These are phyloP conservation scores for Aureobasidium sp. DNA, from an alignment of 2,329 filamentous ascomycete species.

Conservation along the genomic window DNA sequence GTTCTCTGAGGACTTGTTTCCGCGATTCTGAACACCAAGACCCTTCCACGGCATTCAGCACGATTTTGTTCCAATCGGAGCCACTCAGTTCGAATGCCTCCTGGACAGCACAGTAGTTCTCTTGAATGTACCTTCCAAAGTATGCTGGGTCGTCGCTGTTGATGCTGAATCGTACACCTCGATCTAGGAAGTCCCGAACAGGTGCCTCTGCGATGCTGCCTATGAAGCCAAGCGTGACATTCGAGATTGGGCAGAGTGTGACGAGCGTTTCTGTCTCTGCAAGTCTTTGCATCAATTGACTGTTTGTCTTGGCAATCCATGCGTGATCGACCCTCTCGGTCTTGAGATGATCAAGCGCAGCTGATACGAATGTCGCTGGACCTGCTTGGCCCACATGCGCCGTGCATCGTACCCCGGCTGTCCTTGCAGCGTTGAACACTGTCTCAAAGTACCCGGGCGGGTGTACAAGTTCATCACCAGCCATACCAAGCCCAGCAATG, in stretches of 20 bases:
- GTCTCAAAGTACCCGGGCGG: conserved; percentile 4
- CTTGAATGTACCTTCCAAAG: conserved; percentile 4
- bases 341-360: background rate
- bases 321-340: conserved; percentile 2
- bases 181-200: background rate
- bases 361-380: background rate
- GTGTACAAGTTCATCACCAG: conserved; percentile 8
- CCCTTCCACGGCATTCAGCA: background rate
- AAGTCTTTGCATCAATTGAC: background rate
- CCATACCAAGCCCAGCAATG: conserved; percentile 6
- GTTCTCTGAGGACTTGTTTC: background rate
- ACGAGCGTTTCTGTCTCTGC: conserved; percentile 5
- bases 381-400: conserved; percentile 5
- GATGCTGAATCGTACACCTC: background rate
- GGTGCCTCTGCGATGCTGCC: background rate
- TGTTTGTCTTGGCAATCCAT: conserved; percentile 5
- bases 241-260: conserved; percentile 9
- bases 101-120: conserved; percentile 7
- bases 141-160: conserved; percentile 12
- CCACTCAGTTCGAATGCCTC: background rate
- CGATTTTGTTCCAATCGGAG: background rate
- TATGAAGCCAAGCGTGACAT: conserved; percentile 4
- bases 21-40: conserved; percentile 4
- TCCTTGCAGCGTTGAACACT: background rate
- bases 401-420: background rate